Evolutionary conservation across 164 flowering plant genomes (phyloP).

Genomic region (Piper longum): DNA sequence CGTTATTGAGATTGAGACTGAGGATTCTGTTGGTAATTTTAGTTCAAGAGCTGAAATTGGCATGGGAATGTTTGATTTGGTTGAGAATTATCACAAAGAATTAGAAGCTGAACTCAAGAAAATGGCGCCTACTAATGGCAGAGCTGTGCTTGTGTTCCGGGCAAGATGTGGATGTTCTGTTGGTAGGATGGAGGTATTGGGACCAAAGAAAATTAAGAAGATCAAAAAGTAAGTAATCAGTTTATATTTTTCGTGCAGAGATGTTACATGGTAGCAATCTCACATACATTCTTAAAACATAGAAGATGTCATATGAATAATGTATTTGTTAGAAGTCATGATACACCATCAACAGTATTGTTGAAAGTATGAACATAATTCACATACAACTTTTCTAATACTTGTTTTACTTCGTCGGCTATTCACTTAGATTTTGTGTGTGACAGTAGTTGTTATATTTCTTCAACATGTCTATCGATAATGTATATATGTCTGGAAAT

Average conservation of each 20-base stretch:
- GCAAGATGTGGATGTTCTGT: conserved; percentile 82
- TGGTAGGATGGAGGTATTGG: conserved; percentile 78
- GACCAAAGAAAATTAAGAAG: conserved; percentile 53
- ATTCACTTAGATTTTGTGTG: too few species aligned
- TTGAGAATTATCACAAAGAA: conserved; percentile 55
- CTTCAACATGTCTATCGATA: too few species aligned
- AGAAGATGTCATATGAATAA: not conserved
- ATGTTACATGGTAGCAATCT: not conserved
- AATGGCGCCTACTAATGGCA: conserved; percentile 87
- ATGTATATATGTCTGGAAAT: too few species aligned
- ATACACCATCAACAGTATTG: too few species aligned
- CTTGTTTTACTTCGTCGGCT: too few species aligned
- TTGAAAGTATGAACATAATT: too few species aligned
- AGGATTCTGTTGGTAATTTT: conserved; percentile 56
- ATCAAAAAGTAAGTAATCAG: conserved; percentile 39
- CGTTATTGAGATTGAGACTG: conserved; percentile 81
- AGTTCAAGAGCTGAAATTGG: conserved; percentile 18
- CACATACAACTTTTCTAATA: too few species aligned
- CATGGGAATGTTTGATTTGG: conserved; percentile 46
- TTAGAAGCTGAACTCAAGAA: conserved; percentile 80
- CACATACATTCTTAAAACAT: not conserved
- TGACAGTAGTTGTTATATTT: too few species aligned
- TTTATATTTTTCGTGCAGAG: not conserved
- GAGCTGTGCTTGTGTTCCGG: conserved; percentile 67
- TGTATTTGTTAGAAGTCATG: not conserved